These are phyloP conservation scores for Beta vulgaris DNA, from an alignment of 148 eudicot species.

Conservation along the genomic window DNA sequence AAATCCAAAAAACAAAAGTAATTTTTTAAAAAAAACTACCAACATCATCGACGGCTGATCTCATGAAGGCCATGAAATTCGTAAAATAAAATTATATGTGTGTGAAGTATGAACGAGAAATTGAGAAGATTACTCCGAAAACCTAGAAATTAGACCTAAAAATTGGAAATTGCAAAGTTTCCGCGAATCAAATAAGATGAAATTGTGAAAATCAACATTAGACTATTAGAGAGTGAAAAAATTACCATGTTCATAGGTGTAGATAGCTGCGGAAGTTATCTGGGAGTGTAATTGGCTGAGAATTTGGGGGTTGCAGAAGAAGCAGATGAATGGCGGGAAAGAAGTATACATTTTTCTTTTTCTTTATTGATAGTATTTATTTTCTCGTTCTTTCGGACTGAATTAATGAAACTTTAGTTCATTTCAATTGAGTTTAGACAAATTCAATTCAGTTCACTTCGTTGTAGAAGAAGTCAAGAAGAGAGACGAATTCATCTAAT, in stretches of 20 bases:
- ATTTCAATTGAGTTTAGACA: neutral
- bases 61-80: neutral
- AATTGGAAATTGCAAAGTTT: neutral
- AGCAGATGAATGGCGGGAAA: slow-evolving; percentile 23
- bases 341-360: neutral
- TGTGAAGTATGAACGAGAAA: neutral
- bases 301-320: neutral
- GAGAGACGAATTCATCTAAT: too few species aligned
- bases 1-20: neutral
- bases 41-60: slow-evolving; percentile 6
- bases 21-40: neutral
- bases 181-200: neutral
- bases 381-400: neutral
- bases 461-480: too few species aligned
- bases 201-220: neutral
- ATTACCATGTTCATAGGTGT: neutral
- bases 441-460: too few species aligned
- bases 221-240: neutral
- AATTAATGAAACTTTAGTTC: too few species aligned
- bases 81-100: neutral
- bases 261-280: neutral
- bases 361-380: neutral
- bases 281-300: neutral
- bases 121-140: neutral
- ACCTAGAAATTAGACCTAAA: too few species aligned